Evolutionary conservation across 2,329 filamentous ascomycete species (phyloP), one percentile per base, ranked within the genome.

Genomic region (Escovopsis sp.): DNA sequence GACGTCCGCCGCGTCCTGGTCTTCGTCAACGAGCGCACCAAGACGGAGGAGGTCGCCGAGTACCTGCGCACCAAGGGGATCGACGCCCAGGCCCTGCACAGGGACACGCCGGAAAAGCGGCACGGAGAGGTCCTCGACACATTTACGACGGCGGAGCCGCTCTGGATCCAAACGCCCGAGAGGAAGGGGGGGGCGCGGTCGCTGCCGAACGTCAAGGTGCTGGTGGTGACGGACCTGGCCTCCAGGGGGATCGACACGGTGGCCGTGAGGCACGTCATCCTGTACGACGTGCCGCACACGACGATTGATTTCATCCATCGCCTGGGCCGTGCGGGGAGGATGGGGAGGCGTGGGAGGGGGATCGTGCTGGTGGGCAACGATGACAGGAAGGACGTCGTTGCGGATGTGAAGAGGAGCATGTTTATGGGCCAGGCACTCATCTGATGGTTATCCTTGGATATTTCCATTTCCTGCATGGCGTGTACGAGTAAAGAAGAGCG

Each of bases 301-400:
- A 93, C 86, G 0, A 92, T 98, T 40, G 92, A 98, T 57, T 98
- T 98, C 50, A 94, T 98, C 50, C 92, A 98, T 57, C 79, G 92
- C 13, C 72, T 96, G 4, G 90, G 90, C 13, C 72, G 90, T 38
- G 85, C 90, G 2, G 90, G 90, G 0, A 73, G 90, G 25, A 96
- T 96, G 85, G 86, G 86, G 3, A 72, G 86, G 41, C 72, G 90
- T 53, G 90, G 90, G 13, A 70, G 87, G 37, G 90, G 86, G 15
- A 77, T 96, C 43, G 87, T 96, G 19, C 63, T 98, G 26, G 83
- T 94, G 2, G 88, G 87, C 41, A 88, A 82, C 55, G 72, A 86
- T 42, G 90, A 96, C 55, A 68, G 90, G 35, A 82, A 80, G 51
- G 88, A 96, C 56, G 73, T 96, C 21, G 86, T 96, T 25, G 76